These are phyloP conservation scores for Dictyostelium discoideum DNA, from an alignment of 78 protist species.

Conservation along the genomic window dicty_2.7 NC_007088.5:2714501-2715000, in stretches of 20 bases:
- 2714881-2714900: background rate
- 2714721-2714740: conserved; percentile 24
- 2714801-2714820: conserved; percentile 48
- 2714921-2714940: background rate
- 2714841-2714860: background rate
- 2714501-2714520: background rate
- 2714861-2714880: background rate
- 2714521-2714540: conserved; percentile 46
- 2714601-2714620: conserved; percentile 49
- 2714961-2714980: conserved; percentile 40
- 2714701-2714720: conserved; percentile 21
- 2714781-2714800: conserved; percentile 6
- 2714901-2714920: background rate
- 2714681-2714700: conserved; percentile 61
- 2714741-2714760: conserved; percentile 41
- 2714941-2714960: conserved; percentile 50
- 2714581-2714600: conserved; percentile 63
- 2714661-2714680: conserved; percentile 37
- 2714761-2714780: conserved; percentile 30
- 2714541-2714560: conserved; percentile 28
- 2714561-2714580: conserved; percentile 56
- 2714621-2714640: conserved; percentile 43
- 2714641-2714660: conserved; percentile 70
- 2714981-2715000: conserved; percentile 36
- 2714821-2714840: background rate